Evolutionary conservation across 257 asterid species (phyloP).

Genomic region (Gentiana straminea): DNA sequence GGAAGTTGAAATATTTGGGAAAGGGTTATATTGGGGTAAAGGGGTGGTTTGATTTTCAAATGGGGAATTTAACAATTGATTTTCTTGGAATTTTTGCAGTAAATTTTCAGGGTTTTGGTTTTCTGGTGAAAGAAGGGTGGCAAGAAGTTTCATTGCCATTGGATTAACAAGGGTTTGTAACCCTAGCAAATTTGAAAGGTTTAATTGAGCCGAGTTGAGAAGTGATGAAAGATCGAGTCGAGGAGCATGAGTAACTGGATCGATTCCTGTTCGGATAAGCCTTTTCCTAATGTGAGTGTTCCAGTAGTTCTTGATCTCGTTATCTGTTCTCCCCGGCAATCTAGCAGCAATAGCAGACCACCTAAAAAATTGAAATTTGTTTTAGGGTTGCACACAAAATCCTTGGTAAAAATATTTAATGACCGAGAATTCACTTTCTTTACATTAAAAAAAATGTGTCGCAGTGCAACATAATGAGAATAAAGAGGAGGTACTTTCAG

Average conservation of each 20-base stretch:
- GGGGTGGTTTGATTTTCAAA: constrained; percentile 24
- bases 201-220: constrained; percentile 42
- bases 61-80: constrained; percentile 23
- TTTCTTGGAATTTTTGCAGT: constrained; percentile 39
- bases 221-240: constrained; percentile 60
- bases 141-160: constrained; percentile 36
- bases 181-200: constrained; percentile 44
- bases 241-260: constrained; percentile 79
- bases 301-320: constrained; percentile 86
- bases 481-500: too few species aligned
- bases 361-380: constrained; percentile 13
- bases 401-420: too few species aligned
- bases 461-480: too few species aligned
- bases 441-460: too few species aligned
- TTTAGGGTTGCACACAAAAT: too few species aligned
- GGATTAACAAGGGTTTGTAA: constrained; percentile 70
- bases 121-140: constrained; percentile 30
- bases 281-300: constrained; percentile 74
- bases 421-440: too few species aligned
- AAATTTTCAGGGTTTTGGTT: constrained; percentile 29
- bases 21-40: constrained; percentile 26
- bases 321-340: constrained; percentile 76
- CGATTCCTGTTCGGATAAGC: constrained; percentile 61
- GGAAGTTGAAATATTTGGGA: constrained; percentile 27
- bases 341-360: constrained; percentile 89